Evolutionary conservation across 2,329 filamentous ascomycete genomes (phyloP).

Genomic region (Fusarium beomiforme): DNA sequence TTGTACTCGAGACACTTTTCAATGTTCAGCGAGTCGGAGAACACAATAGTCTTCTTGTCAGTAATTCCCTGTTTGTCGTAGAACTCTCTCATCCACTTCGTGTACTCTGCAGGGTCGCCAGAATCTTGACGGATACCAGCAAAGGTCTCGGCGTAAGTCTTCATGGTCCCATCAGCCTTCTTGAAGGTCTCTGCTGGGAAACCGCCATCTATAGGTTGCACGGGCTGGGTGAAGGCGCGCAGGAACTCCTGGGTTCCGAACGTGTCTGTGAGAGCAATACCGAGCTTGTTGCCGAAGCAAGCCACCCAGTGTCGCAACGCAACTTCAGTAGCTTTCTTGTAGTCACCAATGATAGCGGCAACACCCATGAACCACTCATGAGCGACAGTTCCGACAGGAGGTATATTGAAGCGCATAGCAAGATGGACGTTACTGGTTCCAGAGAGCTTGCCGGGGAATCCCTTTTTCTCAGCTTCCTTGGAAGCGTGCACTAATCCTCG

Average conservation of each 20-base stretch:
- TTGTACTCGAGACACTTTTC: constrained; percentile 94
- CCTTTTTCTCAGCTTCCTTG: constrained; percentile 72
- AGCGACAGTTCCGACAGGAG: constrained; percentile 86
- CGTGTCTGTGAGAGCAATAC: constrained; percentile 93
- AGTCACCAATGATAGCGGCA: constrained; percentile 88
- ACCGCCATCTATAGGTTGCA: constrained; percentile 57
- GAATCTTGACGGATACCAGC: constrained; percentile 90
- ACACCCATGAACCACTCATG: constrained; percentile 99
- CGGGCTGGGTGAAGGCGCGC: constrained; percentile 78
- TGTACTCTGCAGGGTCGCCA: constrained; percentile 83
- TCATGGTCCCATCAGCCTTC: constrained; percentile 53
- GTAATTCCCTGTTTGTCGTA: constrained; percentile 80
- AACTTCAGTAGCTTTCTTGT: constrained; percentile 83
- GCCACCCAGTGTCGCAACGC: constrained; percentile 89
- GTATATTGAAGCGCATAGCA: constrained; percentile 89
- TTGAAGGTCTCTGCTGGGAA: constrained; percentile 54
- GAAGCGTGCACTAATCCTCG: constrained; percentile 83
- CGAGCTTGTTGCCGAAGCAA: constrained; percentile 86
- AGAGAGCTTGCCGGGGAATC: constrained; percentile 76
- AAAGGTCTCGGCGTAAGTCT: constrained; percentile 84
- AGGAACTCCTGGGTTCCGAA: constrained; percentile 94
- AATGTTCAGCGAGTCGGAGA: constrained; percentile 94
- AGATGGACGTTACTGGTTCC: constrained; percentile 98
- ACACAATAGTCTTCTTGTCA: constrained; percentile 89
- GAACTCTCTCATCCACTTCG: constrained; percentile 81